Conservation (phyloP, 352 stramenopile genomes). For the Aphanomyces cochlioides region DNA sequence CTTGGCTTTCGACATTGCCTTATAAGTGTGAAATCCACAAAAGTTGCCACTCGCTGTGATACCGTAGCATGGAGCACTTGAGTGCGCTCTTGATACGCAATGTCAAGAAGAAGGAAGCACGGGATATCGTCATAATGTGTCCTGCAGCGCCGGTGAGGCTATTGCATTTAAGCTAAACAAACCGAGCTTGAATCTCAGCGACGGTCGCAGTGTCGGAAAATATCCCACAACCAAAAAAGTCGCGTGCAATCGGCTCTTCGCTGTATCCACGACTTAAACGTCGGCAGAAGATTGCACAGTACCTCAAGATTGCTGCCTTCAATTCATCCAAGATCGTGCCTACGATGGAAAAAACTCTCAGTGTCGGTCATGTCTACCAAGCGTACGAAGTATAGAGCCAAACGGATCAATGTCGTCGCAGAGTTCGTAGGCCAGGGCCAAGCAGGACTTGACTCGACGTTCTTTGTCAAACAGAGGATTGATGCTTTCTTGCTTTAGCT, state of each 20-base stretch:
- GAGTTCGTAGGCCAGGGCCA: slow-evolving; percentile 5
- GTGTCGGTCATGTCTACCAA: background rate
- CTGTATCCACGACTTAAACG: background rate
- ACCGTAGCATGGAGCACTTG: slow-evolving; percentile 9
- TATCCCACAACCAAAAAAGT: slow-evolving; percentile 12
- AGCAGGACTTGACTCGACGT: background rate
- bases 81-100: slow-evolving; percentile 19
- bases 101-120: slow-evolving; percentile 28
- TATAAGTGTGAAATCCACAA: background rate
- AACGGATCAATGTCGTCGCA: slow-evolving; percentile 5
- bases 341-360: background rate
- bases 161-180: background rate
- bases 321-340: slow-evolving; percentile 9
- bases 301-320: slow-evolving; percentile 23
- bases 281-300: background rate
- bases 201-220: slow-evolving; percentile 21
- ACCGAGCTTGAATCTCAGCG: slow-evolving; percentile 23
- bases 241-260: background rate
- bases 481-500: background rate
- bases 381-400: slow-evolving; percentile 19
- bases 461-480: slow-evolving; percentile 24
- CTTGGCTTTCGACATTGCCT: background rate
- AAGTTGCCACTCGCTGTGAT: background rate
- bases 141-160: background rate
- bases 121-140: background rate